These are phyloP conservation scores for Xylaria cubensis DNA, from an alignment of 495 filamentous ascomycete species.

Conservation along the genomic window DNA sequence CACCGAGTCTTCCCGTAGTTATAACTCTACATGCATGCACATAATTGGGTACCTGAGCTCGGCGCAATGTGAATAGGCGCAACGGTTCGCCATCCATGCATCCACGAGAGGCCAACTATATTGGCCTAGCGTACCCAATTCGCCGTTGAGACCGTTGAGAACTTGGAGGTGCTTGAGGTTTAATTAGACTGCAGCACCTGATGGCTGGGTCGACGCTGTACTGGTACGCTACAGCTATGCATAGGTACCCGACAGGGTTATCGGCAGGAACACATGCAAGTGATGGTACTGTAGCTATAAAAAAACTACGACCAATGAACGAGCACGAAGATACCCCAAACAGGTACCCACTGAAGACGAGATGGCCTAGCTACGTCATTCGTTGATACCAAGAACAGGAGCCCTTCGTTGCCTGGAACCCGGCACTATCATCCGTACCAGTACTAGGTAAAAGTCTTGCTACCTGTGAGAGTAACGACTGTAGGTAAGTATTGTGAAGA, in stretches of 20 bases:
- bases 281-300: not conserved
- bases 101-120: not conserved
- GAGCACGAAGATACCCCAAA: not conserved
- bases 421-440: too few species aligned
- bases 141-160: not conserved
- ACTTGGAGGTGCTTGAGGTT: not conserved
- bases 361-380: conserved; percentile 12
- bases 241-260: conserved; percentile 6
- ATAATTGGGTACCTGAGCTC: not conserved
- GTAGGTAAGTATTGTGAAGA: not conserved
- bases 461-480: too few species aligned
- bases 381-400: not conserved
- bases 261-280: not conserved
- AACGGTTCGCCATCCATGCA: not conserved
- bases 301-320: conserved; percentile 2
- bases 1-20: conserved; percentile 24
- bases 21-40: not conserved
- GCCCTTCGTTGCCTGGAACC: not conserved
- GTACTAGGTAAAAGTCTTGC: too few species aligned
- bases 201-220: conserved; percentile 6
- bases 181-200: not conserved
- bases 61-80: not conserved
- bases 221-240: conserved; percentile 13
- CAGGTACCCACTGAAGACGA: not conserved
- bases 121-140: not conserved